Percentiles rank a stretch among this genome's conserved stretches.
phyloP scores from a whole-genome alignment of 768 basidiomycete genomes.

The Suillus subluteus region DNA sequence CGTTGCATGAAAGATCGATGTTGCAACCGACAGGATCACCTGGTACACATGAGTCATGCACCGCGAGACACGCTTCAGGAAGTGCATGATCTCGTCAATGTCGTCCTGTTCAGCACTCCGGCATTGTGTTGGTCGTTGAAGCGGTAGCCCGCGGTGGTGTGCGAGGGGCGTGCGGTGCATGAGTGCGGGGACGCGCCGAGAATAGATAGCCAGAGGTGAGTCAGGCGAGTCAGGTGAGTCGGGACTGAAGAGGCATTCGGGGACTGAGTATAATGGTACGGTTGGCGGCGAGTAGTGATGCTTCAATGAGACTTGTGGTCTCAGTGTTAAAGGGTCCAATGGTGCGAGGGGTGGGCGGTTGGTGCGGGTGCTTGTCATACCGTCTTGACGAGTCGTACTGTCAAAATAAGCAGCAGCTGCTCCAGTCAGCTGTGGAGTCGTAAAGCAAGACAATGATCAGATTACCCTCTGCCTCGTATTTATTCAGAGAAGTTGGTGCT shows the following conservation, averaged over 20 bases:
- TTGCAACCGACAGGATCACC: not conserved
- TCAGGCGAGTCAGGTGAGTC: not conserved
- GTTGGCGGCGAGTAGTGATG: not conserved
- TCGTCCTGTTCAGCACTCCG: conserved; percentile 9
- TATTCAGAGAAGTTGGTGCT: conserved; percentile 10
- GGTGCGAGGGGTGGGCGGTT: not conserved
- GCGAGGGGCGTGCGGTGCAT: not conserved
- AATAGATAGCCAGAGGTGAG: not conserved
- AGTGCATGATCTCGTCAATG: conserved; percentile 48
- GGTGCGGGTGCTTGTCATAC: conserved; percentile 4
- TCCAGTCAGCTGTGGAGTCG: conserved; percentile 11
- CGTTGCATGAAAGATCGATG: not conserved
- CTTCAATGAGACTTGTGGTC: not conserved
- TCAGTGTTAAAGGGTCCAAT: conserved; percentile 6
- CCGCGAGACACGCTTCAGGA: conserved; percentile 48
- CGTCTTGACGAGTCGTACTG: conserved; percentile 5
- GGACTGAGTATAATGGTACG: not conserved
- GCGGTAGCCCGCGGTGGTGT: not conserved
- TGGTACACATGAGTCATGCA: not conserved
- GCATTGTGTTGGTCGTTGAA: not conserved
- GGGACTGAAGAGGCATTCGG: not conserved
- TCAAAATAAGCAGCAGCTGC: conserved; percentile 3
- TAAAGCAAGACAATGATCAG: conserved; percentile 9
- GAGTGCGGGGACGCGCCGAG: not conserved
- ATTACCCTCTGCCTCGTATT: not conserved